Evolutionary conservation across 1,139 yeast genomes (phyloP).

Genomic region (Yamadazyma buinensis): DNA sequence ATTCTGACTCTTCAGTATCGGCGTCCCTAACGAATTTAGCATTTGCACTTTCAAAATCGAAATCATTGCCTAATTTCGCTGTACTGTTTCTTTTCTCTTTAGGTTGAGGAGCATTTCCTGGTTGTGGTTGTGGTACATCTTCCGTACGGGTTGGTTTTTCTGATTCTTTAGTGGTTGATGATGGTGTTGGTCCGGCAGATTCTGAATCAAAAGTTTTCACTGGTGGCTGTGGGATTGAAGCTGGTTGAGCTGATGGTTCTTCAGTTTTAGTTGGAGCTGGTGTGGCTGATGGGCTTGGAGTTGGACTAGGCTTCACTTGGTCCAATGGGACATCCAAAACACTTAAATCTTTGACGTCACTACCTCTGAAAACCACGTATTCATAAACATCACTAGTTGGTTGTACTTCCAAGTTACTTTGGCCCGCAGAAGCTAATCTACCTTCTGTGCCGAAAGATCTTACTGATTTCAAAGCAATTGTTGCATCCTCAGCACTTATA

Average conservation of each 20-base stretch:
- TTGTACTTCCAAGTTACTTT: constrained; percentile 67
- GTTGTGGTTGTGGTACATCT: constrained; percentile 7
- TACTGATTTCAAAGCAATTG: constrained; percentile 81
- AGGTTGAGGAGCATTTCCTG: constrained; percentile 9
- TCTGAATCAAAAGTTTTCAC: constrained; percentile 4
- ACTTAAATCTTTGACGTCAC: constrained; percentile 85
- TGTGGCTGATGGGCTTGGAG: constrained; percentile 2
- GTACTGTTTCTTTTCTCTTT: constrained; percentile 12
- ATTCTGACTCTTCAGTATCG: constrained; percentile 18
- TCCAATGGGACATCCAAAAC: constrained; percentile 69
- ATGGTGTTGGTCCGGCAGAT: constrained; percentile 5
- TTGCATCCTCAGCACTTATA: constrained; percentile 87
- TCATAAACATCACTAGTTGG: constrained; percentile 75
- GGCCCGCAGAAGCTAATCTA: constrained; percentile 56
- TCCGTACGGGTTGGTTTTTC: constrained; percentile 11
- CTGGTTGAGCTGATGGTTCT: constrained; percentile 10
- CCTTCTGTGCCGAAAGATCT: constrained; percentile 93
- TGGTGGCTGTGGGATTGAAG: constrained; percentile 9
- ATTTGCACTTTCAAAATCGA: constrained; percentile 65
- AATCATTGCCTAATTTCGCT: constrained; percentile 17
- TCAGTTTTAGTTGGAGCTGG: constrained; percentile 6
- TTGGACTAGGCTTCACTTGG: constrained; percentile 41
- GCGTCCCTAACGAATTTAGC: constrained; percentile 52
- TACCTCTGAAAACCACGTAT: constrained; percentile 83
- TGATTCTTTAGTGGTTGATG: constrained; percentile 8